Evolutionary conservation across 2,329 filamentous ascomycete genomes (phyloP), one percentile per base, ranked within the genome.

Genomic region (Capronia epimyces): DNA sequence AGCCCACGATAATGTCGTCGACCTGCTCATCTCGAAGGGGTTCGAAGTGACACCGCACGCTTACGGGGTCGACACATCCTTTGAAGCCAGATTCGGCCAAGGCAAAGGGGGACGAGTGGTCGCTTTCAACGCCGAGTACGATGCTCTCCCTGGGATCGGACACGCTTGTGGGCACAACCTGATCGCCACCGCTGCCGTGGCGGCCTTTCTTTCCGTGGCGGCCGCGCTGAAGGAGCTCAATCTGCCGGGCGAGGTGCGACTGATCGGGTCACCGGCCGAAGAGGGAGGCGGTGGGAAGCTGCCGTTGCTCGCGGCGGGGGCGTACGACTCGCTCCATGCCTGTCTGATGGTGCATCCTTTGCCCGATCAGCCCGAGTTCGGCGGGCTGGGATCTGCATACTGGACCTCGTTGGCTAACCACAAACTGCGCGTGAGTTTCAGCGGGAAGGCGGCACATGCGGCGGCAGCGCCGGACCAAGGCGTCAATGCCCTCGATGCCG

Each of bases 1-100:
- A n/a, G n/a, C n/a, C n/a, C n/a, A n/a, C n/a, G n/a, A n/a, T n/a
- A n/a, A n/a, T n/a, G n/a, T n/a, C n/a, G n/a, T n/a, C n/a, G n/a
- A n/a, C n/a, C n/a, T n/a, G n/a, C n/a, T n/a, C n/a, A n/a, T n/a
- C n/a, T n/a, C n/a, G n/a, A n/a, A 71, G 2, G 77, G 74, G 0
- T 77, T 75, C 57, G 51, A 60, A 0, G 74, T 79, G 4, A 74
- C 66, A 3, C 70, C 70, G 0, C 71, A 76, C 46, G 73, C 76
- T 0, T 78, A 77, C 57, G 77, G 74, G 2, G 57, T 81, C 0
- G 65, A 70, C 6, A 81, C 78, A 0, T 69, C 76, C 1, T 81
- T 81, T 55, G 71, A 73, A 43, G 73, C 70, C 10, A 65, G 70
- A 12, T 64, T 65, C 40, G 75, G 75, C 22, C 60, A 63, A 0